These are phyloP conservation scores for Euphorbia celastroides DNA, from an alignment of 441 rosid species.

Conservation along the genomic window DNA sequence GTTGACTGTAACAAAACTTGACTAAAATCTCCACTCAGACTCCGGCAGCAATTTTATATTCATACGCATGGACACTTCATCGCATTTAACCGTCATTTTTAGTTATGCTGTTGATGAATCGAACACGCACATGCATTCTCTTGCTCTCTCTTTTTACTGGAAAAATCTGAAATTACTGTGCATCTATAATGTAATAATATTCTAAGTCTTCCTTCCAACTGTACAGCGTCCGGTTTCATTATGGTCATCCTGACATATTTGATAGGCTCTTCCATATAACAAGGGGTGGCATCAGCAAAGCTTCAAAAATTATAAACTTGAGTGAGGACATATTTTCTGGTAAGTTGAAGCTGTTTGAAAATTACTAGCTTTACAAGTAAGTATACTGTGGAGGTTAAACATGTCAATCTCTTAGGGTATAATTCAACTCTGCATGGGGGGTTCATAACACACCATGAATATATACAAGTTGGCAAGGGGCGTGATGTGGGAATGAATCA, in stretches of 20 bases:
- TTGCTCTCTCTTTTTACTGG: neutral
- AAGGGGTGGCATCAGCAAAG: slow-evolving; percentile 99
- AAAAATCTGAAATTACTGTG: slow-evolving; percentile 1
- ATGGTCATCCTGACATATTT: slow-evolving; percentile 99
- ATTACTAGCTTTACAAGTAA: neutral
- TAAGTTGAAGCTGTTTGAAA: slow-evolving; percentile 26
- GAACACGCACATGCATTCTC: too few species aligned
- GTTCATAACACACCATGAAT: slow-evolving; percentile 98
- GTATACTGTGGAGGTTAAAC: slow-evolving; percentile 24
- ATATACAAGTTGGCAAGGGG: slow-evolving; percentile 99
- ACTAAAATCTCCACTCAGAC: too few species aligned
- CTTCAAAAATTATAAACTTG: slow-evolving; percentile 92
- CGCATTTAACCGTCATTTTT: neutral
- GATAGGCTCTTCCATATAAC: slow-evolving; percentile 97
- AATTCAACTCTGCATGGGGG: slow-evolving; percentile 99
- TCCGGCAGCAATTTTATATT: neutral
- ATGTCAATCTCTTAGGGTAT: slow-evolving; percentile 54
- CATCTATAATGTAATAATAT: slow-evolving; percentile 12
- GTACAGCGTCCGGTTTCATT: slow-evolving; percentile 96
- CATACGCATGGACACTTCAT: slow-evolving; percentile 5
- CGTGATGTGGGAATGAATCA: slow-evolving; percentile 99
- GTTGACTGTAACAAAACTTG: too few species aligned
- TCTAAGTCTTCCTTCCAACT: slow-evolving; percentile 18
- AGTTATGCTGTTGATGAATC: slow-evolving; percentile 2
- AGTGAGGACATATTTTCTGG: slow-evolving; percentile 99